These are phyloP conservation scores for Gymnopus androsaceus DNA, from an alignment of 1,284 basidiomycete genomes.

Conservation along the genomic window DNA sequence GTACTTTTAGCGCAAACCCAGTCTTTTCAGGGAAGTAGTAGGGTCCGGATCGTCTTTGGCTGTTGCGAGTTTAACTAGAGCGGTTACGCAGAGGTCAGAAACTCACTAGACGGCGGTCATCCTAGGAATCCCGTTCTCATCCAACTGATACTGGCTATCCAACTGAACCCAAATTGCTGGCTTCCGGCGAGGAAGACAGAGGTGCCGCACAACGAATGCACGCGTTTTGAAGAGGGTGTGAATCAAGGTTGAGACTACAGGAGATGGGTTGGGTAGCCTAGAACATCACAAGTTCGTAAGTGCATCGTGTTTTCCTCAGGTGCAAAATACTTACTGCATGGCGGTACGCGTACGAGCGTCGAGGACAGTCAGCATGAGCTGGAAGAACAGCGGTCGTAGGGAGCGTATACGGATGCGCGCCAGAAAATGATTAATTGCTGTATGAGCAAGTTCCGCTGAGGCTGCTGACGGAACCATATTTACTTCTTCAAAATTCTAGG, in stretches of 20 bases:
- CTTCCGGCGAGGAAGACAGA: constrained; percentile 9
- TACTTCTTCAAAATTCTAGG: constrained; percentile 5
- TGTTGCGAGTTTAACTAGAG: background rate
- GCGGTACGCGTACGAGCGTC: constrained; percentile 4
- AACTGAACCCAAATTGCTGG: constrained; percentile 10
- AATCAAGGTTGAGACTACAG: background rate
- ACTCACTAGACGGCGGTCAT: constrained; percentile 11
- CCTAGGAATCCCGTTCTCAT: background rate
- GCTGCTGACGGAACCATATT: constrained; percentile 10
- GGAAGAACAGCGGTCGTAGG: background rate
- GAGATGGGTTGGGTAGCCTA: constrained; percentile 2
- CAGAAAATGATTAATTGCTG: background rate
- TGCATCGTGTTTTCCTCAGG: too few species aligned
- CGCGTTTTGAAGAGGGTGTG: background rate
- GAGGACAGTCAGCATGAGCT: constrained; percentile 4
- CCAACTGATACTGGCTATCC: background rate
- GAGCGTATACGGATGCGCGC: background rate
- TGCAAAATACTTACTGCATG: background rate
- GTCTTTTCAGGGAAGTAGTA: constrained; percentile 12
- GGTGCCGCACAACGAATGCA: constrained; percentile 6
- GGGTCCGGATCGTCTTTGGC: constrained; percentile 3
- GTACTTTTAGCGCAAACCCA: background rate
- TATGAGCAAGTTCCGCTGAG: background rate
- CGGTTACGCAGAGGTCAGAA: background rate
- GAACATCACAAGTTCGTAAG: background rate